phyloP scores from a whole-genome alignment of 1,284 basidiomycete genomes.

The Naganishia sp. region DNA sequence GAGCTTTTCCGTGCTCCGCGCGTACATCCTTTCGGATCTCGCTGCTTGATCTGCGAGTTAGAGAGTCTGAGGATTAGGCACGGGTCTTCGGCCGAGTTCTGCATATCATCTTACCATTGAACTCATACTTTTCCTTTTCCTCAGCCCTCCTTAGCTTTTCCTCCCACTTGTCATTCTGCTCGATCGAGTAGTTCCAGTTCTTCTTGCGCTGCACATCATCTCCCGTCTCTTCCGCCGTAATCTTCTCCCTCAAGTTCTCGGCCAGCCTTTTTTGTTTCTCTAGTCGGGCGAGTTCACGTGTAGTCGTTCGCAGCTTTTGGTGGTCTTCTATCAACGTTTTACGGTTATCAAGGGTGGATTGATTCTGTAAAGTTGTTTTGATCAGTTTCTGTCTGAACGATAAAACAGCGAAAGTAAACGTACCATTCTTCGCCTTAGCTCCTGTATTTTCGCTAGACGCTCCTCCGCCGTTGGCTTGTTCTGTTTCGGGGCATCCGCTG shows the following conservation, averaged over 20 bases:
- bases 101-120: slow-evolving; percentile 62
- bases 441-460: slow-evolving; percentile 71
- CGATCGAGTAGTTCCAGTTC: slow-evolving; percentile 91
- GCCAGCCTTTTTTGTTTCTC: slow-evolving; percentile 86
- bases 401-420: slow-evolving; percentile 40
- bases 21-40: slow-evolving; percentile 82
- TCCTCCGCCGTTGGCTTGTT: slow-evolving; percentile 64
- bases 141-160: slow-evolving; percentile 67
- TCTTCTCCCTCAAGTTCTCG: slow-evolving; percentile 79
- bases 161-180: slow-evolving; percentile 94
- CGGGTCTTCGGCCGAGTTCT: not conserved
- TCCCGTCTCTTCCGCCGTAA: slow-evolving; percentile 82
- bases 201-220: slow-evolving; percentile 70
- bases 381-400: not conserved
- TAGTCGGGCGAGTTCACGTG: slow-evolving; percentile 56
- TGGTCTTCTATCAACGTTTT: slow-evolving; percentile 79
- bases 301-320: slow-evolving; percentile 39
- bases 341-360: slow-evolving; percentile 76
- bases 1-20: slow-evolving; percentile 80
- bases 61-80: not conserved
- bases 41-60: slow-evolving; percentile 74
- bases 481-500: slow-evolving; percentile 26
- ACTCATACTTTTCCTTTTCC: slow-evolving; percentile 75
- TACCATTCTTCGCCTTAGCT: slow-evolving; percentile 75
- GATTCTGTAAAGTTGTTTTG: slow-evolving; percentile 59